Conservation (phyloP, 306 rosid species). For the Chamaecrista fasciculata region DNA sequence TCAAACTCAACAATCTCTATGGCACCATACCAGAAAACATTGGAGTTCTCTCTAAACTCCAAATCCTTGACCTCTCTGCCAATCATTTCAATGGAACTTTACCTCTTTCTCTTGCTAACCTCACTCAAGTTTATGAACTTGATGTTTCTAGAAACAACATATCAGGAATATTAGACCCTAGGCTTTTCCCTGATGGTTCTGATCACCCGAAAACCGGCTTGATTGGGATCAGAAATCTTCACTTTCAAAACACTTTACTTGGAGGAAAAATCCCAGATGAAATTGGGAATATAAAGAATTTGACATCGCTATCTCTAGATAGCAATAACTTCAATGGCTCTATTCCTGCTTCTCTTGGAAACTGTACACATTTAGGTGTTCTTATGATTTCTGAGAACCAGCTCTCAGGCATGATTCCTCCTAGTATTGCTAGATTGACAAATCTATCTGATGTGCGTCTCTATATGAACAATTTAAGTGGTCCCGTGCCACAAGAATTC, state of each 20-base stretch:
- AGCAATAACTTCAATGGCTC: conserved; percentile 26
- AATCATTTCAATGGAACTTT: background rate
- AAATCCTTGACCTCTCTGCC: background rate
- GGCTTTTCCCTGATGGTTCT: too few species aligned
- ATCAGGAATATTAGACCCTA: too few species aligned
- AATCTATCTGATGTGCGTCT: conserved; percentile 23
- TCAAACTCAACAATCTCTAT: background rate
- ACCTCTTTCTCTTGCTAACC: background rate
- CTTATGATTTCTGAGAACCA: conserved; percentile 28
- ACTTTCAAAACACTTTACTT: too few species aligned
- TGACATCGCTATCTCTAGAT: conserved; percentile 27
- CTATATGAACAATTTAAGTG: conserved; percentile 24
- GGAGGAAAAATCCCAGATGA: too few species aligned
- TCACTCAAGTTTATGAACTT: background rate
- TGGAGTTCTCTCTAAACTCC: background rate
- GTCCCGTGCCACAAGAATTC: conserved; percentile 1
- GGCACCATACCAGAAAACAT: background rate
- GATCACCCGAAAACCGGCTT: too few species aligned
- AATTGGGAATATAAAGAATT: too few species aligned
- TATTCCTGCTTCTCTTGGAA: conserved; percentile 34
- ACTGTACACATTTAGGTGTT: conserved; percentile 26
- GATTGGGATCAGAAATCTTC: too few species aligned
- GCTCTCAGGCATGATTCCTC: conserved; percentile 38
- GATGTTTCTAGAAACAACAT: background rate
- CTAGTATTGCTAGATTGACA: conserved; percentile 25